phyloP scores from a whole-genome alignment of 1,284 basidiomycete species.

The Kwoniella shivajii region DNA sequence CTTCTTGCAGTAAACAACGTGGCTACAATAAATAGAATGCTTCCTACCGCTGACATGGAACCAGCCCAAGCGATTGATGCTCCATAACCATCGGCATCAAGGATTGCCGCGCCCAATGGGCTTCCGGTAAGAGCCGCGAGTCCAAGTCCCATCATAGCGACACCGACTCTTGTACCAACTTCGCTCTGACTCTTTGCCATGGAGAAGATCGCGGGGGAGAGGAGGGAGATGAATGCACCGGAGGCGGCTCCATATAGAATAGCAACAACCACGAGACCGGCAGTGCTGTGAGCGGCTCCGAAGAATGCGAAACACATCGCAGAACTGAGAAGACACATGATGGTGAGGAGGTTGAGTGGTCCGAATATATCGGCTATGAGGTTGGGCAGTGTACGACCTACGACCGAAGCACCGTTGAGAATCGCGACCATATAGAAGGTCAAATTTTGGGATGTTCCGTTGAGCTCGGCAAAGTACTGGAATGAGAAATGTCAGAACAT shows the following conservation, averaged over 20 bases:
- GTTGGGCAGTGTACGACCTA: conserved; percentile 83
- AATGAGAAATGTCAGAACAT: neutral
- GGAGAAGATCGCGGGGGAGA: conserved; percentile 19
- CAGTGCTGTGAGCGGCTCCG: conserved; percentile 77
- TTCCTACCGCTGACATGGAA: neutral
- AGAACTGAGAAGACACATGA: conserved; percentile 7
- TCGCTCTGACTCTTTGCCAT: conserved; percentile 20
- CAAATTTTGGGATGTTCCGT: conserved; percentile 29
- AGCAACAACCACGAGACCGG: conserved; percentile 78
- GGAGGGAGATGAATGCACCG: conserved; percentile 16
- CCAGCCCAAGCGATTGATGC: conserved; percentile 11
- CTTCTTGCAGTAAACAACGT: neutral
- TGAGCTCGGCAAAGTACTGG: conserved; percentile 20
- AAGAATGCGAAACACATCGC: conserved; percentile 23
- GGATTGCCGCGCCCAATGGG: conserved; percentile 37
- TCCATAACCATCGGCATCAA: conserved; percentile 18
- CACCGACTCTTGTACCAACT: conserved; percentile 25
- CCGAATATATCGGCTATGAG: conserved; percentile 81
- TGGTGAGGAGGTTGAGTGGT: conserved; percentile 51
- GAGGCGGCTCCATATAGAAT: conserved; percentile 26
- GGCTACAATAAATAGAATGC: neutral
- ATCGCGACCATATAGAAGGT: conserved; percentile 25
- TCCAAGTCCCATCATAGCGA: conserved; percentile 22
- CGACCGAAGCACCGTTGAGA: conserved; percentile 26
- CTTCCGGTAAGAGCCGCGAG: conserved; percentile 36